phyloP scores from a whole-genome alignment of 1,139 yeast species.

The Groenewaldozyma auringiensis region DNA sequence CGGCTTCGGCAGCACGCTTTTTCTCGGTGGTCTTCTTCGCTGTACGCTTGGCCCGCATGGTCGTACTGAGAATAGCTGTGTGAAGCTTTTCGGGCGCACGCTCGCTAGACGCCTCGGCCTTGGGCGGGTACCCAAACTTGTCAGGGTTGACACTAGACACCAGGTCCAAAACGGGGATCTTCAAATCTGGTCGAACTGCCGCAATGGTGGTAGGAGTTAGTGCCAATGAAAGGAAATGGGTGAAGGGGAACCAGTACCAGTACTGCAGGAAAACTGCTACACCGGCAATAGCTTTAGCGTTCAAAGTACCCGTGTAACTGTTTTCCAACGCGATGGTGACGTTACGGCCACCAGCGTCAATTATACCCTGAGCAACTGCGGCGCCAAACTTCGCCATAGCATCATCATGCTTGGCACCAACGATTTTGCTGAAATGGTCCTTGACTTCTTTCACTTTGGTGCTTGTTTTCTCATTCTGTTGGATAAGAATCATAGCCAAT shows the following conservation, averaged over 20 bases:
- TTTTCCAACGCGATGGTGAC: slow-evolving; percentile 83
- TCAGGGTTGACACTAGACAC: slow-evolving; percentile 77
- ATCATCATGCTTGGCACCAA: slow-evolving; percentile 86
- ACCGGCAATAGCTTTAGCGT: slow-evolving; percentile 88
- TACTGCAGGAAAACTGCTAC: slow-evolving; percentile 82
- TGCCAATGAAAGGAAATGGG: slow-evolving; percentile 87
- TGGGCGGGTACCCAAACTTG: slow-evolving; percentile 84
- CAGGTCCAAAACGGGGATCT: slow-evolving; percentile 76
- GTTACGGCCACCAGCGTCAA: slow-evolving; percentile 98
- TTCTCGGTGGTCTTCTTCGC: slow-evolving; percentile 65
- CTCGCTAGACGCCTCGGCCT: slow-evolving; percentile 68
- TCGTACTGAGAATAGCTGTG: slow-evolving; percentile 90
- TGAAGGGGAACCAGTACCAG: slow-evolving; percentile 98
- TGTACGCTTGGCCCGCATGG: slow-evolving; percentile 86
- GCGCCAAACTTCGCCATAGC: slow-evolving; percentile 98
- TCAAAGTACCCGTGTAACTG: slow-evolving; percentile 81
- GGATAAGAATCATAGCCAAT: slow-evolving; percentile 83
- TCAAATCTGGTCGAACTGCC: slow-evolving; percentile 79
- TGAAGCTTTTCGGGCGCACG: slow-evolving; percentile 85
- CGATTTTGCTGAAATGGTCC: slow-evolving; percentile 65
- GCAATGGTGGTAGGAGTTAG: slow-evolving; percentile 88
- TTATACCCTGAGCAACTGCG: slow-evolving; percentile 91
- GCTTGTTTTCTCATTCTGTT: slow-evolving; percentile 79
- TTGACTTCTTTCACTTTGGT: slow-evolving; percentile 76
- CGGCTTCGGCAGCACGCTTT: slow-evolving; percentile 33